These are phyloP conservation scores for Entrophospora sp. DNA, from an alignment of 192 early-diverging fungal genomes.

Conservation along the genomic window DNA sequence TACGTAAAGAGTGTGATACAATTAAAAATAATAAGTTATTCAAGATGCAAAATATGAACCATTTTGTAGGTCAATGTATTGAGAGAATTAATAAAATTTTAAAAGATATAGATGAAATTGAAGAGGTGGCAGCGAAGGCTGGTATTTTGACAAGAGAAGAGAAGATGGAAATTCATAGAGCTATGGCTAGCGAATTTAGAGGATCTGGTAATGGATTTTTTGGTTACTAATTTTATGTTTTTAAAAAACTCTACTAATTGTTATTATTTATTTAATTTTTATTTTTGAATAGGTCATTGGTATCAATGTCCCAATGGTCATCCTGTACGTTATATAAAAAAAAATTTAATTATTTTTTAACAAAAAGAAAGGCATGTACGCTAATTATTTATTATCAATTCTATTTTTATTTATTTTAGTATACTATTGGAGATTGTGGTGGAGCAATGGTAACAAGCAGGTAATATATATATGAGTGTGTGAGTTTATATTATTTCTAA, in stretches of 20 bases:
- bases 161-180: slow-evolving; percentile 7
- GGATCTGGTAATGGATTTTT: slow-evolving; percentile 1
- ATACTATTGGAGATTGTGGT: slow-evolving; percentile 18
- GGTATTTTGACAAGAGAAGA: background rate
- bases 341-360: background rate
- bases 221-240: background rate
- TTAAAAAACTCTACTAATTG: background rate
- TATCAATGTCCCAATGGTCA: slow-evolving; percentile 19
- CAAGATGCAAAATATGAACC: background rate
- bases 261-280: background rate
- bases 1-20: background rate
- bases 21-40: background rate
- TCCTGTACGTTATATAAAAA: background rate
- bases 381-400: background rate
- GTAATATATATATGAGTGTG: background rate
- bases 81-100: background rate
- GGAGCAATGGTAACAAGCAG: background rate
- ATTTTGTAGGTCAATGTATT: slow-evolving; percentile 6
- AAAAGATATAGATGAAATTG: background rate
- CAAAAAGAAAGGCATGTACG: background rate
- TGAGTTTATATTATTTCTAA: background rate
- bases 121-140: background rate
- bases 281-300: background rate
- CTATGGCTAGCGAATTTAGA: slow-evolving; percentile 1
- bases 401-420: background rate